Conservation (phyloP, 2,329 filamentous ascomycete genomes). For the Microdochium trichocladiopsis region DNA sequence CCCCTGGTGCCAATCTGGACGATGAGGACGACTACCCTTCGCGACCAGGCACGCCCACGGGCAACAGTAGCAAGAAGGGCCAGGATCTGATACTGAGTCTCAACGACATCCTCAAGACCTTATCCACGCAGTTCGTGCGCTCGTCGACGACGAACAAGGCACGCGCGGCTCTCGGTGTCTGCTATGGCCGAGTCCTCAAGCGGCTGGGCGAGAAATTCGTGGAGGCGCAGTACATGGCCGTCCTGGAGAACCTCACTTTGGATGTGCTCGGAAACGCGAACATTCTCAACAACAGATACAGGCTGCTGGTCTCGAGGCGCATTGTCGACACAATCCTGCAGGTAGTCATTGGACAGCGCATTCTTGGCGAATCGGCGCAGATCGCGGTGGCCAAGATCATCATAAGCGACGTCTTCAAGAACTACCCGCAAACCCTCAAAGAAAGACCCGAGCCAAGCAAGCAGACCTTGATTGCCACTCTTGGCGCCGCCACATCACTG, state of each 20-base stretch:
- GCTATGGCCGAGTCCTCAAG: conserved; percentile 76
- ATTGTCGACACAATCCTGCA: conserved; percentile 81
- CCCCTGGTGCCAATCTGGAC: conserved; percentile 55
- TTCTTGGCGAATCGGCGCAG: conserved; percentile 86
- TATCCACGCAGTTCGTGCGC: conserved; percentile 76
- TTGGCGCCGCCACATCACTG: conserved; percentile 74
- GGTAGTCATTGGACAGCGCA: conserved; percentile 70
- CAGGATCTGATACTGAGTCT: conserved; percentile 70
- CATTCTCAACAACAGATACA: conserved; percentile 79
- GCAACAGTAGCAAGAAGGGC: conserved; percentile 56
- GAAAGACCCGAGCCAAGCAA: conserved; percentile 87
- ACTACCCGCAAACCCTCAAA: conserved; percentile 84
- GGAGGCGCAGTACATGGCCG: conserved; percentile 73
- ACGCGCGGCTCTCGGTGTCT: conserved; percentile 77
- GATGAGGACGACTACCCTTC: conserved; percentile 60
- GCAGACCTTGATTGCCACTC: conserved; percentile 69
- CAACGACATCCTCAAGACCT: conserved; percentile 66
- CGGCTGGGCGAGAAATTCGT: conserved; percentile 76
- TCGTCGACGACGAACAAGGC: conserved; percentile 72
- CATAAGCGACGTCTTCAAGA: conserved; percentile 84
- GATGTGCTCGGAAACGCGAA: conserved; percentile 73
- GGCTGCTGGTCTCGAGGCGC: conserved; percentile 75
- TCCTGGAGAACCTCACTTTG: conserved; percentile 72
- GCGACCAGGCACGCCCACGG: conserved; percentile 65
- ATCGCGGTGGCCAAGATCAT: conserved; percentile 73